Base-by-base conservation (phyloP, 2,329 filamentous ascomycete species). In the Aspergillus brasiliensis region DNA sequence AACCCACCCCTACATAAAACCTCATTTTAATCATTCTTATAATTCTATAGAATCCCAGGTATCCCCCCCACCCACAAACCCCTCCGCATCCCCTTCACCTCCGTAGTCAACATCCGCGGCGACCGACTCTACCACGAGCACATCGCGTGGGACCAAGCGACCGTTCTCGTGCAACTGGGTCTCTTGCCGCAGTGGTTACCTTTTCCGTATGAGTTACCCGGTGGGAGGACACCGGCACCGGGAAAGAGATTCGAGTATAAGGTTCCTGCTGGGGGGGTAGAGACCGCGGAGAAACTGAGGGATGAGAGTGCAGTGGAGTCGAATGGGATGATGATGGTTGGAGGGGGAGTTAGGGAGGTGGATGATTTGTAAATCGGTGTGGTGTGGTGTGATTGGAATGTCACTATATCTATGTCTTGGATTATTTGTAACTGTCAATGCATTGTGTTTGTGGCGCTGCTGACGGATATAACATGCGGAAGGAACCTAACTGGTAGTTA, bases 51-150 rank as follows among this genome's bases (percentile, higher is more conserved):
- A 38, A 68, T 86, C 11, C 85, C 86, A 1, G 85, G 85, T 0
- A 76, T 88, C 1, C 85, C 84, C 2, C 84, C 86, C 1, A 89
- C 86, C 0, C 75, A 79, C 27, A 78, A 77, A 60, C 69, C 75
- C 8, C 74, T 89, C 2, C 78, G 82, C n/a, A 79, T 90, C 5
- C 87, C 88, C 0, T 84, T 90, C 62, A 88, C 84, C 0, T 80
- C 83, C 3, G 80, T 91, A 0, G 87, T 91, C 4, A 88, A 88
- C 58, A 82, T 91, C 56, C 83, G 88, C 1, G 88, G 88, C 2
- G 87, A 90, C 68, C 78, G 87, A 0, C 74, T 91, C 0, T 89
- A 86, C 64, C 87, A 90, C 63, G 88, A 91, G 70, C 88, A 91
- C 65, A 90, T 91, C 46, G 77, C 82, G 13, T 91, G 88, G 88